Evolutionary conservation across 331 rosid genomes (phyloP).

Genomic region (Telfairia occidentalis): DNA sequence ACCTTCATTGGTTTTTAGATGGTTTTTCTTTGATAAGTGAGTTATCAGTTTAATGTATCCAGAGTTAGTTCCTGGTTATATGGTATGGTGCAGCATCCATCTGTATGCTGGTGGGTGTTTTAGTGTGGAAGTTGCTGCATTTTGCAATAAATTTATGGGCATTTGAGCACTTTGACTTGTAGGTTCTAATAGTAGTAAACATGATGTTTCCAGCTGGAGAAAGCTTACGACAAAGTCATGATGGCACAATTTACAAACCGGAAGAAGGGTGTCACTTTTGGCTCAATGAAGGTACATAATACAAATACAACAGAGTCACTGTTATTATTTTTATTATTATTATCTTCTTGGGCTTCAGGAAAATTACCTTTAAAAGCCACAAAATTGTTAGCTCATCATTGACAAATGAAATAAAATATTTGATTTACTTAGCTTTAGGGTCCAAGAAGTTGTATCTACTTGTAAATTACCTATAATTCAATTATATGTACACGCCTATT

Average conservation of each 20-base stretch:
- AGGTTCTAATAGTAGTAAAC: background rate
- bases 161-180: background rate
- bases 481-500: background rate
- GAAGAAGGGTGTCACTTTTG: conserved; percentile 88
- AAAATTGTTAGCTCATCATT: background rate
- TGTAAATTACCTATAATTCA: background rate
- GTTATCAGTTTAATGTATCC: background rate
- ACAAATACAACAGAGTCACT: background rate
- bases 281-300: conserved; percentile 60
- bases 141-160: background rate
- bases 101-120: background rate
- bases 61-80: background rate
- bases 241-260: conserved; percentile 85
- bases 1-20: background rate
- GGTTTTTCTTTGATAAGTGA: background rate
- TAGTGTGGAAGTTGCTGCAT: background rate
- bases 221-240: conserved; percentile 89
- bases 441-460: background rate
- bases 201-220: conserved; percentile 52
- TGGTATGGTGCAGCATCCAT: background rate
- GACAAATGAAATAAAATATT: background rate
- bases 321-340: background rate
- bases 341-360: background rate
- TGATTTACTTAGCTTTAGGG: background rate
- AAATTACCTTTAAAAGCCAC: background rate